phyloP scores from a whole-genome alignment of 495 filamentous ascomycete species.

The Pyrenula aspistea region DNA sequence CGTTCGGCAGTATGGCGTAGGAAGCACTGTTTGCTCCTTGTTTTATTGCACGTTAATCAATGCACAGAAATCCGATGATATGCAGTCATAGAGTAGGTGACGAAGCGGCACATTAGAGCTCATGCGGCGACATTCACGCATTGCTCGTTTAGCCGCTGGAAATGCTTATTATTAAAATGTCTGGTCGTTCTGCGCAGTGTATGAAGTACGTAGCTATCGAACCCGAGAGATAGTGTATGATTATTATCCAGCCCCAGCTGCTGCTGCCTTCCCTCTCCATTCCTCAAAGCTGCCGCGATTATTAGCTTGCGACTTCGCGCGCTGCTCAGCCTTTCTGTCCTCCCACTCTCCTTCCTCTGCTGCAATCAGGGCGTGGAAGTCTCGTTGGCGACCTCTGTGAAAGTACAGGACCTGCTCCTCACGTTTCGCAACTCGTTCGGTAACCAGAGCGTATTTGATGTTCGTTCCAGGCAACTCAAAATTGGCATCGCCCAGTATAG shows the following conservation, averaged over 20 bases:
- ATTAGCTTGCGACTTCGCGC: neutral
- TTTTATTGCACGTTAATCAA: too few relatives aligned
- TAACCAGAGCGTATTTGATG: conserved; percentile 65
- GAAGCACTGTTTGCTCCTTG: too few relatives aligned
- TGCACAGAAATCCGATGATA: too few relatives aligned
- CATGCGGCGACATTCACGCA: too few relatives aligned
- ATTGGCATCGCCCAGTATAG: conserved; percentile 77
- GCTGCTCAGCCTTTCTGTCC: conserved; percentile 10
- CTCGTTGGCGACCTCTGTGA: conserved; percentile 34
- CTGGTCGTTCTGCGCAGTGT: too few relatives aligned
- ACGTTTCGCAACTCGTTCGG: conserved; percentile 55
- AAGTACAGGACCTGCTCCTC: conserved; percentile 51
- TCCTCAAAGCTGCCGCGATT: neutral
- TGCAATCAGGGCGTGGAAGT: conserved; percentile 45
- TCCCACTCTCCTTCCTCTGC: conserved; percentile 57
- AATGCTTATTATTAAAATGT: too few relatives aligned
- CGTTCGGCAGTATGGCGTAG: too few relatives aligned
- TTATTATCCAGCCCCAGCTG: neutral
- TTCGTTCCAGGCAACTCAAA: conserved; percentile 73
- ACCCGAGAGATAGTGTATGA: too few relatives aligned
- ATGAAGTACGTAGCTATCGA: too few relatives aligned
- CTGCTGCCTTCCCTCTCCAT: neutral
- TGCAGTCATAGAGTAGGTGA: too few relatives aligned
- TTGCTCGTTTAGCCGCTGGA: too few relatives aligned
- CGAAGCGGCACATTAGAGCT: too few relatives aligned